A percentile compares a stretch with the other conserved stretches of the same genome.
Evolutionary conservation across 352 stramenopile genomes (phyloP).

Genomic region (Albugo candida): DNA sequence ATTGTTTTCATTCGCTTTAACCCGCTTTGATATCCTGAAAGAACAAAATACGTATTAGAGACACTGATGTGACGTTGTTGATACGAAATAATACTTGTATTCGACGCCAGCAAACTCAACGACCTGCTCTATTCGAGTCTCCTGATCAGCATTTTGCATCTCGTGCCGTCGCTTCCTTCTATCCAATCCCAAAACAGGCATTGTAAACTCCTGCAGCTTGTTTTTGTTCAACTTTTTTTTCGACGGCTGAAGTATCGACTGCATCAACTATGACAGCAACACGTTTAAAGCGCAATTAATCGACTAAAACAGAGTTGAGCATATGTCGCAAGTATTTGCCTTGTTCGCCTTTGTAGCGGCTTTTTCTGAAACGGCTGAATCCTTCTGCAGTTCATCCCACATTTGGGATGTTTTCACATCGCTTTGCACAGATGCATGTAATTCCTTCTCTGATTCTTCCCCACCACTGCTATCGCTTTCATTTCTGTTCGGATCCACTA

Average conservation of each 20-base stretch:
- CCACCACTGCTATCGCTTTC: no score
- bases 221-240: conserved; percentile 36
- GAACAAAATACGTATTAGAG: conserved; percentile 4
- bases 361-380: no score
- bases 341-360: no score
- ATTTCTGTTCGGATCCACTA: no score
- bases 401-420: no score
- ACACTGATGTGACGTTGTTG: conserved; percentile 8
- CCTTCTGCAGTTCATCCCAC: no score
- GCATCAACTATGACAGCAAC: no score
- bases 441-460: no score
- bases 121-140: conserved; percentile 19
- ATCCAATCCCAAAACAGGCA: conserved; percentile 51
- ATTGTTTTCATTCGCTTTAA: conserved; percentile 5
- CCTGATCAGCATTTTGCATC: conserved; percentile 10
- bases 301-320: no score
- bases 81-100: conserved; percentile 19
- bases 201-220: conserved; percentile 47
- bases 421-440: no score
- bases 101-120: conserved; percentile 75
- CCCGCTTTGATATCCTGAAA: conserved; percentile 8
- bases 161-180: conserved; percentile 28
- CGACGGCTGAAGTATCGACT: conserved; percentile 8
- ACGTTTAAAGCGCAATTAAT: no score
- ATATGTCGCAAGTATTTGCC: no score